phyloP scores from a whole-genome alignment of 2,329 filamentous ascomycete genomes.

The Diaporthe citrichinensis region DNA sequence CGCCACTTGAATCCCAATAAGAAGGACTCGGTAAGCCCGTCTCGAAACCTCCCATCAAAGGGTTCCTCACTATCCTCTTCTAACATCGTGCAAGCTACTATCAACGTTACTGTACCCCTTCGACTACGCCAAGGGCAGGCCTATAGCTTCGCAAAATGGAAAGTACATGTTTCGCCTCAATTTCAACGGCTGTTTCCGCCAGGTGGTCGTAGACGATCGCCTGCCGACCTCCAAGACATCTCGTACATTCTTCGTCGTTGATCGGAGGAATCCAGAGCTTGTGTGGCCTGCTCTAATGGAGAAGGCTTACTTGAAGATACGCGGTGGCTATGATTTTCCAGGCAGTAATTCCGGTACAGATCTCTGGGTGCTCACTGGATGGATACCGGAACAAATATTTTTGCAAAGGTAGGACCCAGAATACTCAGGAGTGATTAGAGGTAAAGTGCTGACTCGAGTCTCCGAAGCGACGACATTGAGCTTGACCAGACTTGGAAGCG shows the following conservation, averaged over 20 bases:
- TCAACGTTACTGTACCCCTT: conserved; percentile 83
- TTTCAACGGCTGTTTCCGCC: conserved; percentile 94
- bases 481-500: conserved; percentile 83
- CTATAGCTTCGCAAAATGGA: conserved; percentile 80
- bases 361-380: conserved; percentile 91
- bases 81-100: conserved; percentile 68
- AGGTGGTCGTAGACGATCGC: conserved; percentile 89
- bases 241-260: conserved; percentile 87
- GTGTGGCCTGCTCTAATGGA: conserved; percentile 95
- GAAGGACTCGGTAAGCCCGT: conserved; percentile 72
- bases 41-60: neutral
- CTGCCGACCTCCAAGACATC: conserved; percentile 83
- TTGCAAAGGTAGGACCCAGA: conserved; percentile 73
- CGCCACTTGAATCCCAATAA: conserved; percentile 76
- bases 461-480: conserved; percentile 79
- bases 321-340: conserved; percentile 97
- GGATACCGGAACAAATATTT: conserved; percentile 97
- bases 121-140: conserved; percentile 69
- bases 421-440: neutral
- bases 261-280: conserved; percentile 83
- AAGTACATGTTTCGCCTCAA: conserved; percentile 94
- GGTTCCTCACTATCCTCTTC: neutral
- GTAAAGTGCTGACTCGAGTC: neutral
- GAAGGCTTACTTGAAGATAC: conserved; percentile 95
- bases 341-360: conserved; percentile 98